Evolutionary conservation across 2,329 filamentous ascomycete genomes (phyloP).

Genomic region (Chaetomiaceae sp.): DNA sequence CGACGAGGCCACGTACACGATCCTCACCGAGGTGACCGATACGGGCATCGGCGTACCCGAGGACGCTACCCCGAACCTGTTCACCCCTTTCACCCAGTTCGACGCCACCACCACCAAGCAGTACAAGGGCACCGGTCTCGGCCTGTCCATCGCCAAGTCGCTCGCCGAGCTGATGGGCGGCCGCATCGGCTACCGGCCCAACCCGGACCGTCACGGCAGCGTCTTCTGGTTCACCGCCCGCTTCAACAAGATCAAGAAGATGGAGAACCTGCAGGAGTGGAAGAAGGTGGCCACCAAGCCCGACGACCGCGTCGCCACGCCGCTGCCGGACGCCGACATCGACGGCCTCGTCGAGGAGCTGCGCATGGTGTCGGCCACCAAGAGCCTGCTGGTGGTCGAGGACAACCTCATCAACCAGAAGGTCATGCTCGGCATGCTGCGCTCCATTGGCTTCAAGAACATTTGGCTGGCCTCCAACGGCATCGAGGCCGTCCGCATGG

Average conservation of each 20-base stretch:
- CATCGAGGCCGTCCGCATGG: slow-evolving; percentile 35
- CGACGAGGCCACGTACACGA: slow-evolving; percentile 36
- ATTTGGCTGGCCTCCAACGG: slow-evolving; percentile 39
- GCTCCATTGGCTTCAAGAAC: slow-evolving; percentile 34
- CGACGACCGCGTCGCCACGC: slow-evolving; percentile 9
- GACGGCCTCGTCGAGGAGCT: slow-evolving; percentile 25
- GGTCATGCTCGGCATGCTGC: slow-evolving; percentile 33
- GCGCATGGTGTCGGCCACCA: slow-evolving; percentile 32
- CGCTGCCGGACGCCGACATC: not conserved
- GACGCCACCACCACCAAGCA: slow-evolving; percentile 71
- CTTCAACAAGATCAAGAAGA: slow-evolving; percentile 33
- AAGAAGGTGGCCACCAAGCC: too few relatives aligned
- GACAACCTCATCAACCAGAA: slow-evolving; percentile 40
- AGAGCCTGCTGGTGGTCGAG: slow-evolving; percentile 36
- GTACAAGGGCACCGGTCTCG: slow-evolving; percentile 75
- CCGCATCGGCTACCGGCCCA: slow-evolving; percentile 35
- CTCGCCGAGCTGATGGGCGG: slow-evolving; percentile 69
- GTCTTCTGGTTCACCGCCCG: slow-evolving; percentile 46
- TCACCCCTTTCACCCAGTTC: slow-evolving; percentile 75
- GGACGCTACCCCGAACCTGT: slow-evolving; percentile 45
- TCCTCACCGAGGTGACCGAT: slow-evolving; percentile 61
- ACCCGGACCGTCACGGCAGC: slow-evolving; percentile 41
- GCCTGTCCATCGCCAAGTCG: slow-evolving; percentile 75
- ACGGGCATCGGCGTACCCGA: slow-evolving; percentile 79
- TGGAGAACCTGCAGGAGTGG: slow-evolving; percentile 27